Base-by-base conservation (phyloP, 352 stramenopile genomes). In the Pythium plurisporium region DNA sequence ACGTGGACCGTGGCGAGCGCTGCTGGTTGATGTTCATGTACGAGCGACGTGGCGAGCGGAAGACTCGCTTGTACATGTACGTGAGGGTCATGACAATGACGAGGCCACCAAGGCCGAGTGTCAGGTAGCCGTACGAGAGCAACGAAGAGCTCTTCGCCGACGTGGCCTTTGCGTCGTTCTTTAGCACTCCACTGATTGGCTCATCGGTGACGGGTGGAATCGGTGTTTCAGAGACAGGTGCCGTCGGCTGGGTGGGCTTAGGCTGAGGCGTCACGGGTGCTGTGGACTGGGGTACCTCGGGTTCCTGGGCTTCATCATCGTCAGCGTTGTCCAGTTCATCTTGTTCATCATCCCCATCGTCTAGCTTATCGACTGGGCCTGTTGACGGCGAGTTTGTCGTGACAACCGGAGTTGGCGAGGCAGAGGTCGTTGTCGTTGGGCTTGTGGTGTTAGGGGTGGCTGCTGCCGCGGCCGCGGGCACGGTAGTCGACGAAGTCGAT, bases 21-120 rank as follows among this genome's bases (percentile, higher is more conserved):
- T 70, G 62, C 40, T 55, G 73, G 60, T 82, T 85, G 67, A 91
- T 80, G 65, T 80, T 85, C 56, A 87, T 83, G 69, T 93, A 93
- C 8, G 76, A 55, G 55, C 81, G 76, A 27, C 70, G 73, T 56
- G 68, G 50, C 4, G 69, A 72, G 7, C 71, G 69, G 69, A 90
- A 91, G 14, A 93, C 69, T 17, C 79, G 83, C 38, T 72, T 70
- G 61, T 93, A 93, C 37, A 91, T 68, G 51, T 83, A 84, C 48
- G 72, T 63, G 34, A 91, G 25, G 2, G 82, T 87, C 22, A 78
- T 41, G 11, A 72, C 55, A 64, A 90, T 78, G 54, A 93, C 67
- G 45, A 91, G 48, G 3, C 69, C 74, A 23, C 83, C 83, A 3
- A 74, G 77, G 25, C 55, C 77, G 19, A 93, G 72, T 29, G 86